Base-by-base conservation (phyloP, 306 rosid species). In the Cucurbita moschata region DNA sequence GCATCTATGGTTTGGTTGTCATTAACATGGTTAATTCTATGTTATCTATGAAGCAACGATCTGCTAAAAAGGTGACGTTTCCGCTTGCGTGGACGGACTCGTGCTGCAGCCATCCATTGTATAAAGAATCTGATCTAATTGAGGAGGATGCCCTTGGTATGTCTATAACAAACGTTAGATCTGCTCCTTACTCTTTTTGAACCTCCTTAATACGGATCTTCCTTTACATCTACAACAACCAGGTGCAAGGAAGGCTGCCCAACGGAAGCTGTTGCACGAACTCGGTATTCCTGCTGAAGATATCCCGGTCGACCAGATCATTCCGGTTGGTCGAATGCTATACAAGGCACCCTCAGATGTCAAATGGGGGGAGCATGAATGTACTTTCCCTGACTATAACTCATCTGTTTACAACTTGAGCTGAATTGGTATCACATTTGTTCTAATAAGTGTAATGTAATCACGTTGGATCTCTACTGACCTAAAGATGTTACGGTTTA, bases 71-170 rank as follows among this genome's bases (percentile, higher is more conserved):
- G 86, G 97, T 95, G 35, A 95, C 99, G 42, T 95, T 95, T 80
- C 99, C 99, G 52, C 99, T 91, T 62, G 99, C 91, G 78, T 95
- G 99, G 99, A 95, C 99, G 43, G 91, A 95, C 83, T 89, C 99
- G 65, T 95, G 99, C 84, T 95, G 99, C 81, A 95, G 99, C 91
- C 99, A 95, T 78, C 99, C 99, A 19, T 83, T 95, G 64, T 87
- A 85, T 82, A 96, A 96, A 63, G 97, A 95, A 78, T 91, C 97
- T 75, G 99, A 95, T 86, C 96, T 95, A 77, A 89, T 91, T 38
- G 87, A 82, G 1, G 92, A 95, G 78, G 79, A 85, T 54, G 70
- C 82, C 67, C 96, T 91, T 63, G 99, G 99, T 95, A 85, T 74
- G 44, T 75, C 57, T 53, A 42, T 52, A 64, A 15, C 38, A 49